Percentiles rank a stretch among this genome's conserved stretches.
phyloP scores from a whole-genome alignment of 2,329 filamentous ascomycete genomes.

The Aspergillus pseudoterreus region DNA sequence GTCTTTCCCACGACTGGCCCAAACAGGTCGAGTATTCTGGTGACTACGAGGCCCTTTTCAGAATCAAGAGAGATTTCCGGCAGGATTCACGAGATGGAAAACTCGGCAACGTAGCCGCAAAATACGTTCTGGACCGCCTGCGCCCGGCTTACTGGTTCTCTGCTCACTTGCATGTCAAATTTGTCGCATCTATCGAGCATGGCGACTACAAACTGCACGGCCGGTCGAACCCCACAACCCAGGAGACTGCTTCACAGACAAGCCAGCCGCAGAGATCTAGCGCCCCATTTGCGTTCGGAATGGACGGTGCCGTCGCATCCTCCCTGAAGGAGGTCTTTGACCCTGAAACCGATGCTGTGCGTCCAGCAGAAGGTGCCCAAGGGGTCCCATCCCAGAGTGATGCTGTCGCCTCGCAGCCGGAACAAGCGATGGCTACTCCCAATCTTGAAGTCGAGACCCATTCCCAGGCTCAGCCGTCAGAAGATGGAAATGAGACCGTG shows the following conservation, averaged over 20 bases:
- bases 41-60: constrained; percentile 64
- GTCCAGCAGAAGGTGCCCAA: neutral
- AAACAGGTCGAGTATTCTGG: constrained; percentile 76
- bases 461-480: neutral
- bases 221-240: constrained; percentile 1
- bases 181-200: constrained; percentile 60
- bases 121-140: constrained; percentile 74
- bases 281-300: constrained; percentile 12
- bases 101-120: constrained; percentile 76
- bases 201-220: constrained; percentile 23
- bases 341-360: neutral
- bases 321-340: constrained; percentile 9
- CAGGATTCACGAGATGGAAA: constrained; percentile 70
- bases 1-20: constrained; percentile 95
- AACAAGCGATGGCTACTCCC: no score
- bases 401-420: neutral
- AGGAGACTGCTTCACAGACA: neutral
- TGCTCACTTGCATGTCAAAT: constrained; percentile 90
- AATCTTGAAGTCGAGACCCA: neutral
- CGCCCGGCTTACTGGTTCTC: constrained; percentile 87
- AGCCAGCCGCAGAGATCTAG: neutral
- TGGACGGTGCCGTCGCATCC: constrained; percentile 17
- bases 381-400: neutral
- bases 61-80: constrained; percentile 69
- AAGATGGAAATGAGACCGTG: neutral